Percentiles rank a stretch among this genome's conserved stretches.
Conservation (phyloP, 192 early-diverging fungal genomes). For the Rhizophlyctis rosea region DNA sequence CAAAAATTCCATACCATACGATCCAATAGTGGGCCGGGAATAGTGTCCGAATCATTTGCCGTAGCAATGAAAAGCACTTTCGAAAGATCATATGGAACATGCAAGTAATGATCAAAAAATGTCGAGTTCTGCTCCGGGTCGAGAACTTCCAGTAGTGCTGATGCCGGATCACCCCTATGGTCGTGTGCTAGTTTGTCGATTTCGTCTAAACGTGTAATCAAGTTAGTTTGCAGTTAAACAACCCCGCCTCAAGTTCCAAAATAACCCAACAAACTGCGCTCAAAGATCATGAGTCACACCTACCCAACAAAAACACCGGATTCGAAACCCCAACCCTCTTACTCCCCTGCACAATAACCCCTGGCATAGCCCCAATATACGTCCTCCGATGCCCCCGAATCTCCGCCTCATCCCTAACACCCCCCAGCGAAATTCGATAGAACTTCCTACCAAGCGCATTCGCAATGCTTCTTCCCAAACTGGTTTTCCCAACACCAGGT, state of each 20-base stretch:
- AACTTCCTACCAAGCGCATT: constrained; percentile 73
- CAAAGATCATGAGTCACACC: neutral
- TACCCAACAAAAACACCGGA: constrained; percentile 74
- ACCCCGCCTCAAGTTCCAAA: too few relatives aligned
- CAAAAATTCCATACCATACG: constrained; percentile 57
- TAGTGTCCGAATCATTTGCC: constrained; percentile 72
- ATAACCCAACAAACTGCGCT: neutral
- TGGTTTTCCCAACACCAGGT: constrained; percentile 75
- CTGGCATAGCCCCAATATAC: constrained; percentile 83
- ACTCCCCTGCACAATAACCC: constrained; percentile 72
- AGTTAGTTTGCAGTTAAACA: too few relatives aligned
- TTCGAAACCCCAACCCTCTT: constrained; percentile 69
- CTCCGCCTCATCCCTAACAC: constrained; percentile 84
- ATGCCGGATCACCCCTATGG: constrained; percentile 70
- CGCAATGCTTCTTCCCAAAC: constrained; percentile 77
- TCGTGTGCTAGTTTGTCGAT: constrained; percentile 78
- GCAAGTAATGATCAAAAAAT: constrained; percentile 80
- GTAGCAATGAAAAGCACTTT: constrained; percentile 83
- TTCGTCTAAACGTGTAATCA: constrained; percentile 60
- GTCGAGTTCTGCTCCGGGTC: constrained; percentile 84
- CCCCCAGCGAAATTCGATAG: constrained; percentile 78
- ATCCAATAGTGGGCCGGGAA: constrained; percentile 74
- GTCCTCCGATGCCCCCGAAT: constrained; percentile 85
- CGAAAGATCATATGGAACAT: constrained; percentile 58
- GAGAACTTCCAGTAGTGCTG: constrained; percentile 80